Conservation (phyloP, 2,329 filamentous ascomycete species). For the Hymenoscyphus infarciens region DNA sequence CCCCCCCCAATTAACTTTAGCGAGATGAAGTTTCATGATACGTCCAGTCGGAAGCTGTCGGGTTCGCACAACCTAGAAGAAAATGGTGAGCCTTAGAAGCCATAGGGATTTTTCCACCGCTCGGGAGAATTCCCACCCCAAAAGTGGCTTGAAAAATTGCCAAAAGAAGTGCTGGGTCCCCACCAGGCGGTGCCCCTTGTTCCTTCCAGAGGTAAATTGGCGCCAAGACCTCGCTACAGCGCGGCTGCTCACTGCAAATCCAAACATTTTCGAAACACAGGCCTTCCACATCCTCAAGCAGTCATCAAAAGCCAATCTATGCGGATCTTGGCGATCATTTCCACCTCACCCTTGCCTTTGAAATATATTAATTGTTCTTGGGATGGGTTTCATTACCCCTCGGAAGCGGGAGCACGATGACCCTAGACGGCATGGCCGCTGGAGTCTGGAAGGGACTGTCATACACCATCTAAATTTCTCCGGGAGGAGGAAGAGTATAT, state of each 20-base stretch:
- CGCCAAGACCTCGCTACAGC: background rate
- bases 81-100: background rate
- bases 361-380: constrained; percentile 10
- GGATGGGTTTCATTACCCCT: background rate
- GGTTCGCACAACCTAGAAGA: background rate
- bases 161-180: background rate
- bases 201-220: background rate
- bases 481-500: constrained; percentile 2
- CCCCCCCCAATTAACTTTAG: background rate
- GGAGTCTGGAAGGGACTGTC: background rate
- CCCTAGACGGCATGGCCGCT: background rate
- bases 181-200: background rate
- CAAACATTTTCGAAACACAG: constrained; percentile 3
- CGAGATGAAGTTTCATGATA: constrained; percentile 1
- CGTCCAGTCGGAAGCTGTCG: background rate
- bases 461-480: background rate
- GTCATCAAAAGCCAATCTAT: constrained; percentile 6
- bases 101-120: constrained; percentile 3
- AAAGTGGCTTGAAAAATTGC: background rate
- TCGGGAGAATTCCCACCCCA: background rate
- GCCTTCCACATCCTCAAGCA: background rate
- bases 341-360: background rate
- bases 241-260: background rate
- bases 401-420: background rate
- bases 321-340: constrained; percentile 9